phyloP scores from a whole-genome alignment of 352 stramenopile species.

The Globisporangium cylindrosporum region DNA sequence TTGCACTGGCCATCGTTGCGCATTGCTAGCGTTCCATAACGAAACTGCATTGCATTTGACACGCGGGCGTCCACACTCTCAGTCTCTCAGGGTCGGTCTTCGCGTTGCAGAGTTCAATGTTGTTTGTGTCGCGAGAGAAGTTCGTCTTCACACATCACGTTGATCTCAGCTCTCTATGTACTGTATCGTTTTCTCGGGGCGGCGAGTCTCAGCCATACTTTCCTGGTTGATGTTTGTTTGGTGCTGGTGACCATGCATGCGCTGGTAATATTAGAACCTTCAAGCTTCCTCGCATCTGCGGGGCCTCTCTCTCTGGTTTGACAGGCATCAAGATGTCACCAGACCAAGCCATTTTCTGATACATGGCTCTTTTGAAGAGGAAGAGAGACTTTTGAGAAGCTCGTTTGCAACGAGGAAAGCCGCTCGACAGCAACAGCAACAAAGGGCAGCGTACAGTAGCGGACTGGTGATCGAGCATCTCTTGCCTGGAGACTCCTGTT shows the following conservation, averaged over 20 bases:
- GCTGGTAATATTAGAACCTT: not conserved
- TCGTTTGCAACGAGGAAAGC: not conserved
- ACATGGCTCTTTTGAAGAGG: not conserved
- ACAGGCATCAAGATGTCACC: constrained; percentile 3
- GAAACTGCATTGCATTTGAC: not conserved
- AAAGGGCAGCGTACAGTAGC: not conserved
- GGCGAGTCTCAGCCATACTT: not conserved
- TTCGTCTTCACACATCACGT: not conserved
- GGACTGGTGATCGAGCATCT: not conserved
- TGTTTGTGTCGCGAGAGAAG: not conserved
- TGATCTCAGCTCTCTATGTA: not conserved
- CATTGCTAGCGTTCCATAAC: not conserved
- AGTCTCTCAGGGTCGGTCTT: no score
- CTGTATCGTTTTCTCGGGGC: not conserved
- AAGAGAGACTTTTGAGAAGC: not conserved
- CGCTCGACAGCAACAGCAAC: not conserved
- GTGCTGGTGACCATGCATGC: not conserved
- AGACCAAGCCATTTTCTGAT: not conserved
- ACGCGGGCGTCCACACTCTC: not conserved
- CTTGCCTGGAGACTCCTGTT: not conserved
- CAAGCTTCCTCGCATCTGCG: not conserved
- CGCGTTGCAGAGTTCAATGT: not conserved
- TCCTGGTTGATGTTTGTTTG: not conserved
- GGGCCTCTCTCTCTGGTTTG: not conserved
- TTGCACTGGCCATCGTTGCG: not conserved